phyloP scores from a whole-genome alignment of 805 yeast species.

The Teunomyces stri region DNA sequence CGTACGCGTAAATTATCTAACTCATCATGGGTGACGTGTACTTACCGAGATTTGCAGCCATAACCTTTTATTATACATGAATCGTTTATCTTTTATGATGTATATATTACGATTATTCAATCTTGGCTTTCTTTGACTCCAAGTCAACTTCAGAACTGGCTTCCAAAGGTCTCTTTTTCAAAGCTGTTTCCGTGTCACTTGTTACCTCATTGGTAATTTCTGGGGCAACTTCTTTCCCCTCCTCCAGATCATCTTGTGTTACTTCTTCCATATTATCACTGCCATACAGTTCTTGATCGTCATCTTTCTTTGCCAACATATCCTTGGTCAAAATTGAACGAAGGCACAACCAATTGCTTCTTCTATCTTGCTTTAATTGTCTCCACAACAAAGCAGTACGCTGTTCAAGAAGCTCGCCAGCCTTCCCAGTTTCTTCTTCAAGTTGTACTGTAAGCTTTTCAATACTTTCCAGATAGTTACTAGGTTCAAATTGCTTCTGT shows the following conservation, averaged over 20 bases:
- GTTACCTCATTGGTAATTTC: slow-evolving; percentile 1
- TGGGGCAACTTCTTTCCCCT: slow-evolving; percentile 3
- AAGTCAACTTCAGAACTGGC: not conserved
- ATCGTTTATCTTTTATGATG: not conserved
- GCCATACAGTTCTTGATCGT: slow-evolving; percentile 6
- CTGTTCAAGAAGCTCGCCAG: slow-evolving; percentile 19
- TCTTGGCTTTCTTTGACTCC: not conserved
- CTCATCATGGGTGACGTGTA: not conserved
- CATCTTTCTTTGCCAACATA: slow-evolving; percentile 4
- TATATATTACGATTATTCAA: not conserved
- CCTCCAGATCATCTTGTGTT: slow-evolving; percentile 6
- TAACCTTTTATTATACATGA: not conserved
- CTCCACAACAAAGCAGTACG: slow-evolving; percentile 35
- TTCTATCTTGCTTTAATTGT: slow-evolving; percentile 21
- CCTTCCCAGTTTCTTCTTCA: slow-evolving; percentile 8
- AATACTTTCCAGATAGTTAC: slow-evolving; percentile 9
- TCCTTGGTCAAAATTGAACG: slow-evolving; percentile 13
- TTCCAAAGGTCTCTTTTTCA: slow-evolving; percentile 1
- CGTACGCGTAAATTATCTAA: slow-evolving; percentile 2
- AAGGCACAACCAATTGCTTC: slow-evolving; percentile 25
- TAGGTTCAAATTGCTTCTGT: slow-evolving; percentile 6
- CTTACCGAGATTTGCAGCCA: slow-evolving; percentile 1
- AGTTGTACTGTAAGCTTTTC: slow-evolving; percentile 10
- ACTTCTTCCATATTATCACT: slow-evolving; percentile 4
- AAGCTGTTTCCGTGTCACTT: slow-evolving; percentile 4